Percentiles rank a stretch among this genome's conserved stretches.
phyloP scores from a whole-genome alignment of 179 eudicot species.

The Dionaea muscipula region DNA sequence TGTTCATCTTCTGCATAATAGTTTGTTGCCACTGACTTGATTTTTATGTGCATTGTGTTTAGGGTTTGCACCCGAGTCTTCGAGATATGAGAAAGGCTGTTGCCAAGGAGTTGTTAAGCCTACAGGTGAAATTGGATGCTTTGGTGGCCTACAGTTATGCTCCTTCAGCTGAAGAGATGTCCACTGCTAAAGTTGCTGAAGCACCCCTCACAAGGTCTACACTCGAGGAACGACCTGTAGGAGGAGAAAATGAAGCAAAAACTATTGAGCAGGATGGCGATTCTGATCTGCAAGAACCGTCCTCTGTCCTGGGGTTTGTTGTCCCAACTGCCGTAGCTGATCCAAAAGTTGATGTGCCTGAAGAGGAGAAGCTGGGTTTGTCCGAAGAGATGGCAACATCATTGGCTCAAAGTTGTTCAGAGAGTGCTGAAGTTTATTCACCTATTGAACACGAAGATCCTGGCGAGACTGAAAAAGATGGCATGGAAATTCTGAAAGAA shows the following conservation, averaged over 20 bases:
- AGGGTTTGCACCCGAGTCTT: constrained; percentile 56
- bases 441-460: constrained; percentile 2
- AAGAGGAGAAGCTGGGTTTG: not conserved
- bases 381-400: not conserved
- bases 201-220: not conserved
- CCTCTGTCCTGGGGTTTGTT: not conserved
- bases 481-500: constrained; percentile 1
- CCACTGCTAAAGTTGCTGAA: not conserved
- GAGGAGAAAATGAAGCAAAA: not conserved
- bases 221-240: not conserved
- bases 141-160: constrained; percentile 14
- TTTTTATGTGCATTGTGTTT: not conserved
- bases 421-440: not conserved
- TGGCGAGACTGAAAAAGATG: constrained; percentile 3
- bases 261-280: not conserved
- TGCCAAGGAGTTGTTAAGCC: constrained; percentile 48
- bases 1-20: no score
- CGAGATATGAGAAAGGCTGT: constrained; percentile 50
- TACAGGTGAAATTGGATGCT: constrained; percentile 57
- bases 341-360: not conserved
- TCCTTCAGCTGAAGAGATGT: not conserved
- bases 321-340: not conserved
- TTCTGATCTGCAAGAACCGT: not conserved
- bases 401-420: not conserved
- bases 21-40: no score